Evolutionary conservation across 495 filamentous ascomycete genomes (phyloP).

Genomic region (Tuber aestivum): DNA sequence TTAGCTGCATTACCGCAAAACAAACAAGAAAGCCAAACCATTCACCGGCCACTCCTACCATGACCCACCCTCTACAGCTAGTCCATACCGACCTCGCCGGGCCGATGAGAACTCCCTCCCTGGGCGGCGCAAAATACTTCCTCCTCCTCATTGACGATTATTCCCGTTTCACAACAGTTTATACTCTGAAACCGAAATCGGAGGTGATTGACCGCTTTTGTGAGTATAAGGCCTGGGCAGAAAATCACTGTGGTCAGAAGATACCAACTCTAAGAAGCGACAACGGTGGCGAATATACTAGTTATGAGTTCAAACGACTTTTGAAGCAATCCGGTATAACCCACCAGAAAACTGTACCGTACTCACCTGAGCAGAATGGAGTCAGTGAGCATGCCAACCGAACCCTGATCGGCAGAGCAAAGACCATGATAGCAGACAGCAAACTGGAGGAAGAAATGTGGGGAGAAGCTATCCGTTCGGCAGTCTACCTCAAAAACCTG

Average conservation of each 20-base stretch:
- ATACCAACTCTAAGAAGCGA: not conserved
- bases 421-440: not conserved
- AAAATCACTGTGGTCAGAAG: not conserved
- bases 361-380: not conserved
- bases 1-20: too few species aligned
- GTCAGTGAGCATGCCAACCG: not conserved
- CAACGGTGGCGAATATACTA: not conserved
- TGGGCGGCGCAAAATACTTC: too few species aligned
- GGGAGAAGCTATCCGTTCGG: not conserved
- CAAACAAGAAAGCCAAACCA: too few species aligned
- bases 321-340: not conserved
- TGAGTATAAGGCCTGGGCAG: not conserved
- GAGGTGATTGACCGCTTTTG: not conserved
- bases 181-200: not conserved
- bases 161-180: not conserved
- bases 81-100: too few species aligned
- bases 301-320: not conserved
- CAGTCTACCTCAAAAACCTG: not conserved
- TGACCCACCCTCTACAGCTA: too few species aligned
- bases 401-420: not conserved
- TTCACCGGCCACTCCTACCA: too few species aligned
- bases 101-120: too few species aligned
- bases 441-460: not conserved
- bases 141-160: not conserved
- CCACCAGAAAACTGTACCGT: too few species aligned